Conservation (phyloP, 179 eudicot genomes). For the Corrigiola litoralis region DNA sequence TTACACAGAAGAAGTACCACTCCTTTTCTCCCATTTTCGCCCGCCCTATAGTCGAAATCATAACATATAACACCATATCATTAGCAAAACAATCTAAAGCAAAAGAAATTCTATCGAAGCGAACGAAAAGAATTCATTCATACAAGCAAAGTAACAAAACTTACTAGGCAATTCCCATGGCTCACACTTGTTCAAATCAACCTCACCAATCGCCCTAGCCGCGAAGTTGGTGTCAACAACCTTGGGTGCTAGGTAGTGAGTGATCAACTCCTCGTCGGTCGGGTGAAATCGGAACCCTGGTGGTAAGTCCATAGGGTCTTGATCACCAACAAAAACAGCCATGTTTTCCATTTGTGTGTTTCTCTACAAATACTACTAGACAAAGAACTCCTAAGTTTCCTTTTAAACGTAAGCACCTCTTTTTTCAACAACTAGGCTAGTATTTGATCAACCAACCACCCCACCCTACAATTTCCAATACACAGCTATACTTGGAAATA, state of each 20-base stretch:
- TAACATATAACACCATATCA: not conserved
- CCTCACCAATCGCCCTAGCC: conserved; percentile 46
- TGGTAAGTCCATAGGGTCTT: conserved; percentile 40
- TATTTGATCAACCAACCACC: conserved; percentile 27
- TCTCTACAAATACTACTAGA: not conserved
- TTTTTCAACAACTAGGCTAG: conserved; percentile 22
- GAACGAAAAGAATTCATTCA: not conserved
- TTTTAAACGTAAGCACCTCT: conserved; percentile 12
- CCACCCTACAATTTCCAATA: conserved; percentile 31
- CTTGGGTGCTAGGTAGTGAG: conserved; percentile 35
- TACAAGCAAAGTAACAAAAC: not conserved
- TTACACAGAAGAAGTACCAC: conserved; percentile 87
- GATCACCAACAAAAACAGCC: conserved; percentile 20
- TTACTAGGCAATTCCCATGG: conserved; percentile 53
- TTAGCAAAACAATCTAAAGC: not conserved
- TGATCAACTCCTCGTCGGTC: conserved; percentile 46
- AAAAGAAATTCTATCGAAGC: not conserved
- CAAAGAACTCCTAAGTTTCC: not conserved
- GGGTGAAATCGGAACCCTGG: conserved; percentile 53
- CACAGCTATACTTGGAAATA: conserved; percentile 1
- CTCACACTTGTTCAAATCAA: conserved; percentile 50
- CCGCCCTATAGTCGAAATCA: conserved; percentile 35
- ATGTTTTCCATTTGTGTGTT: conserved; percentile 30
- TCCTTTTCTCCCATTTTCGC: conserved; percentile 95
- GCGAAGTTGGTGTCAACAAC: conserved; percentile 30